Percentiles rank a stretch among this genome's conserved stretches.
Evolutionary conservation across 2,329 filamentous ascomycete genomes (phyloP).

Genomic region (Xylariales sp.): DNA sequence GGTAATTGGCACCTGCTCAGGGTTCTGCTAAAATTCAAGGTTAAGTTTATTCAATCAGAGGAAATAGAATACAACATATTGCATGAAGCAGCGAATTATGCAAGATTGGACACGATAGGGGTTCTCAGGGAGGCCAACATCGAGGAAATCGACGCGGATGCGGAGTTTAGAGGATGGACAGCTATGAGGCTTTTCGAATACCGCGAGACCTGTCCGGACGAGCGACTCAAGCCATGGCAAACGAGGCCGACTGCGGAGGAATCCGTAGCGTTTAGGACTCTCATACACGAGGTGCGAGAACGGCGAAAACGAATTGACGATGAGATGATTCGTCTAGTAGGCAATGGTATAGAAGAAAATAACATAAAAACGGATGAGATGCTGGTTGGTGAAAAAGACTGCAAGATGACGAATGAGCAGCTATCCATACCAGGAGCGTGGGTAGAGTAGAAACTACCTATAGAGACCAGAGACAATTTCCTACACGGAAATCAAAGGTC

Average conservation of each 20-base stretch:
- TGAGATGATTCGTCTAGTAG: neutral
- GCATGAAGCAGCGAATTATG: neutral
- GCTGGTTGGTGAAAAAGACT: too few species aligned
- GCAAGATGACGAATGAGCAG: neutral
- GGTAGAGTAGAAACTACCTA: conserved; percentile 14
- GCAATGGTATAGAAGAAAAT: neutral
- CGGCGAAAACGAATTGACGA: conserved; percentile 7
- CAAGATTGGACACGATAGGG: conserved; percentile 5
- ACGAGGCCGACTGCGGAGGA: conserved; percentile 4
- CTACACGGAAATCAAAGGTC: neutral
- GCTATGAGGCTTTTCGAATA: conserved; percentile 3
- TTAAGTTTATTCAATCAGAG: neutral
- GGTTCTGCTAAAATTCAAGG: conserved; percentile 5
- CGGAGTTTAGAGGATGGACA: neutral
- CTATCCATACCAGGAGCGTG: neutral
- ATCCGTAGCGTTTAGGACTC: neutral
- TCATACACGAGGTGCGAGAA: conserved; percentile 12
- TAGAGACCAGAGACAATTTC: conserved; percentile 1
- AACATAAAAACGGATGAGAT: neutral
- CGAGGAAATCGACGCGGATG: conserved; percentile 8
- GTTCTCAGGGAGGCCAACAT: conserved; percentile 4
- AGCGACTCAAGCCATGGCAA: neutral
- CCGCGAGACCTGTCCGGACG: neutral
- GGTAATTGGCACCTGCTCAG: neutral
- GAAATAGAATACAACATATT: neutral